Evolutionary conservation across 2,329 filamentous ascomycete species (phyloP), one percentile per base, ranked within the genome.

Genomic region (Annulohypoxylon truncatum): DNA sequence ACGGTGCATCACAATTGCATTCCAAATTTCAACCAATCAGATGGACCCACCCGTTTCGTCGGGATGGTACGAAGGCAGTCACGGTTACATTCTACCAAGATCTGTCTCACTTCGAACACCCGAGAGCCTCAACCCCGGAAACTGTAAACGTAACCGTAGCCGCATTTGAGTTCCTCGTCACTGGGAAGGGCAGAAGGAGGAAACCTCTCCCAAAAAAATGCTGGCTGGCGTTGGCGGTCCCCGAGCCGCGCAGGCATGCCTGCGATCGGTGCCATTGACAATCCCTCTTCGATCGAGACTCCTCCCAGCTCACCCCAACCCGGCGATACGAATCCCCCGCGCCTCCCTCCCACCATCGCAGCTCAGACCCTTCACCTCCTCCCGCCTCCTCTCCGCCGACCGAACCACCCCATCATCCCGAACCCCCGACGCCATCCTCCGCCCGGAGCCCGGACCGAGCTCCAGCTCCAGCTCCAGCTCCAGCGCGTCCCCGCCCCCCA

Each of bases 401-500:
- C 38, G n/a, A 35, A n/a, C 35, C 35, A 7, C 38, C 6, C 22
- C n/a, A n/a, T n/a, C n/a, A n/a, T n/a, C 40, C 22, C 61, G 64
- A 6, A 46, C 2, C 31, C 46, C 46, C 57, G 55, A 61, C 33
- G 51, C 61, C 28, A 29, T 62, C 75, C 9, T 8, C 72, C 74
- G 6, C 13, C 42, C n/a, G n/a, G n/a, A n/a, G n/a, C n/a, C 55
- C 18, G 55, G 48, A 54, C 58, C 61, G 10, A 31, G 42, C 48
- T 44, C 50, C 47, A 53, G 7, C 24, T 28, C 29, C 38, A 40
- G 35, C 54, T 60, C 15, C 12, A 52, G 15, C 64, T 55, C 53
- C 59, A 62, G 22, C 69, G 64, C 48, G 52, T 66, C 44, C 3
- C 73, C 70, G 28, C 72, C 71, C 8, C 75, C 70, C 26, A 73